Percentiles rank a stretch among this genome's conserved stretches.
phyloP scores from a whole-genome alignment of 495 filamentous ascomycete genomes.

The Lepraria neglecta region DNA sequence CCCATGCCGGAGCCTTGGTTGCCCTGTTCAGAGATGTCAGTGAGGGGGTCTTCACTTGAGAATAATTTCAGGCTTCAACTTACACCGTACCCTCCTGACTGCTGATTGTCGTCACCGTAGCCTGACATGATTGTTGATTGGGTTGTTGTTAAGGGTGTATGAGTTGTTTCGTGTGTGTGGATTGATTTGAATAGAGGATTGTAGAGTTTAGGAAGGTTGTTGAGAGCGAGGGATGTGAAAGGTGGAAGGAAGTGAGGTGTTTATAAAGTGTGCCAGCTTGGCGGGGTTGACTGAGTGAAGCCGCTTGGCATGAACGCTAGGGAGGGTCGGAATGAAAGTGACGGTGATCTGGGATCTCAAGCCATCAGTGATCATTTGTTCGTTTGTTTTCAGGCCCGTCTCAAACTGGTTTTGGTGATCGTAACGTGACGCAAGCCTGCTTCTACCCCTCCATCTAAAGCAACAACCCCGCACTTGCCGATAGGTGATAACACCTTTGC shows the following conservation, averaged over 20 bases:
- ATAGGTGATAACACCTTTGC: slow-evolving; percentile 6
- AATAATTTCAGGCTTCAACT: neutral
- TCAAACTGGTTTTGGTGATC: neutral
- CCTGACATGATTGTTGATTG: slow-evolving; percentile 27
- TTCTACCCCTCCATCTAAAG: slow-evolving; percentile 14
- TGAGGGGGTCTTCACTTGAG: neutral
- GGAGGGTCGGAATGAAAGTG: neutral
- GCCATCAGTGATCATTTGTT: slow-evolving; percentile 7
- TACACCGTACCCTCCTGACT: slow-evolving; percentile 21
- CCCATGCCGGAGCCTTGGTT: neutral
- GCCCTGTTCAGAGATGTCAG: slow-evolving; percentile 6
- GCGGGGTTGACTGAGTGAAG: slow-evolving; percentile 12
- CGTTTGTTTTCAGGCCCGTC: neutral
- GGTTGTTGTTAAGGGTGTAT: neutral
- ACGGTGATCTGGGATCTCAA: neutral
- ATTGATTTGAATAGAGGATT: neutral
- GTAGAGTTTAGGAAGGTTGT: neutral
- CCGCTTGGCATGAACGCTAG: slow-evolving; percentile 5
- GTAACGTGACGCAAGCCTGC: slow-evolving; percentile 1
- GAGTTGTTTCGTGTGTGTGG: neutral
- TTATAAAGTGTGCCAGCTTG: slow-evolving; percentile 2
- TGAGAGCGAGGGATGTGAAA: neutral
- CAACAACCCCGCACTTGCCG: slow-evolving; percentile 17
- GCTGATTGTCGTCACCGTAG: slow-evolving; percentile 24
- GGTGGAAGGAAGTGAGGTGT: slow-evolving; percentile 8